Conservation (phyloP, 768 basidiomycete genomes). For the Amanita pseudoporphyria region DNA sequence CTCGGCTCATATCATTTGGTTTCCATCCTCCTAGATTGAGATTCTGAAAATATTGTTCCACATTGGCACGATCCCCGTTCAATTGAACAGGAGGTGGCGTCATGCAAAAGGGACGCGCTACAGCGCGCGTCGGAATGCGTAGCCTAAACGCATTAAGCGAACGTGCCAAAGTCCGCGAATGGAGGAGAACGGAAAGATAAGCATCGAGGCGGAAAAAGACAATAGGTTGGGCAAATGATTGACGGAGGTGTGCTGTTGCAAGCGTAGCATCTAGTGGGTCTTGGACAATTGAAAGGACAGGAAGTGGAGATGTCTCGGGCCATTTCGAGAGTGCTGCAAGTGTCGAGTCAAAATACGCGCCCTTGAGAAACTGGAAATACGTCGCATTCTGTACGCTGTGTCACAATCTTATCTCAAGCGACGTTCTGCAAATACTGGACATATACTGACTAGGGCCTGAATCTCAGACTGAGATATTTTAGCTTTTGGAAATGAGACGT, state of each 20-base stretch:
- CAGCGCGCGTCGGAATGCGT: slow-evolving; percentile 59
- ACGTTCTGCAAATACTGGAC: not conserved
- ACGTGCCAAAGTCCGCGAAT: slow-evolving; percentile 36
- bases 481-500: slow-evolving; percentile 17
- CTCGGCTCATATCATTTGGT: slow-evolving; percentile 7
- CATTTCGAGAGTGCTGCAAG: slow-evolving; percentile 55
- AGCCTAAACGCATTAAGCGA: slow-evolving; percentile 52
- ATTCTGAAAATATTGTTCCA: not conserved
- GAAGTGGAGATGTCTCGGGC: slow-evolving; percentile 32
- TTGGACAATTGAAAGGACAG: slow-evolving; percentile 53
- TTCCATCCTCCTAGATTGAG: not conserved
- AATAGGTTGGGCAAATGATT: slow-evolving; percentile 73
- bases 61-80: not conserved
- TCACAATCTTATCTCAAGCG: not conserved
- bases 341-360: slow-evolving; percentile 76
- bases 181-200: slow-evolving; percentile 33
- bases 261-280: slow-evolving; percentile 38
- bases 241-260: slow-evolving; percentile 15
- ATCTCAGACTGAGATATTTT: slow-evolving; percentile 51
- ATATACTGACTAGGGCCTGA: slow-evolving; percentile 72
- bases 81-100: slow-evolving; percentile 4
- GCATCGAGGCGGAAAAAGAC: slow-evolving; percentile 70
- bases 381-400: slow-evolving; percentile 59
- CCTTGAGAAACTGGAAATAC: slow-evolving; percentile 79
- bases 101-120: slow-evolving; percentile 33